phyloP scores from a whole-genome alignment of 2,329 filamentous ascomycete species.

The Xylaria sp. region DNA sequence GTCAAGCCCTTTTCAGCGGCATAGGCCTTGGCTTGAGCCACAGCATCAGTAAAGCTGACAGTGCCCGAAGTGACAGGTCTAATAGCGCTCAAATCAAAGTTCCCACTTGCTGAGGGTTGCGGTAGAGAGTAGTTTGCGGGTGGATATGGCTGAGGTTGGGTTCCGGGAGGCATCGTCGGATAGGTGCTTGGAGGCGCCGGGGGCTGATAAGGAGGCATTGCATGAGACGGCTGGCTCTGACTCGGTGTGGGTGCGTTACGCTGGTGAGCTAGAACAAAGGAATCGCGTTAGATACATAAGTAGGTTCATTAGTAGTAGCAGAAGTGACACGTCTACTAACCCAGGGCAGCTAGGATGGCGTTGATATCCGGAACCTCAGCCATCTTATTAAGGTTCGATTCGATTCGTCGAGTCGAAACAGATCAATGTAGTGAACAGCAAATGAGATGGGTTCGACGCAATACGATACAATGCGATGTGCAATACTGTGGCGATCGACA shows the following conservation, averaged over 20 bases:
- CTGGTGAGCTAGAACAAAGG: conserved; percentile 48
- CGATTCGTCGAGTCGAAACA: not conserved
- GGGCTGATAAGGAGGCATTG: conserved; percentile 42
- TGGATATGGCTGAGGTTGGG: conserved; percentile 46
- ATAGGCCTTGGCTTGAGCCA: conserved; percentile 82
- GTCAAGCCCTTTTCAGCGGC: conserved; percentile 78
- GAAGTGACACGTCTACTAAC: conserved; percentile 42
- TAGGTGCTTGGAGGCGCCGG: conserved; percentile 48
- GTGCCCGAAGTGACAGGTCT: conserved; percentile 80
- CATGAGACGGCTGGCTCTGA: conserved; percentile 48
- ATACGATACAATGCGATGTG: conserved; percentile 13
- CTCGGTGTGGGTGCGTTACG: conserved; percentile 49
- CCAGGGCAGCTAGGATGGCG: conserved; percentile 56
- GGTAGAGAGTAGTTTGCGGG: conserved; percentile 57
- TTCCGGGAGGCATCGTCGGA: conserved; percentile 48
- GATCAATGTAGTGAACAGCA: not conserved
- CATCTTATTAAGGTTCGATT: conserved; percentile 41
- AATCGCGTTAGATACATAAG: conserved; percentile 29
- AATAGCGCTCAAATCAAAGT: conserved; percentile 78
- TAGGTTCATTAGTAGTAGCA: not conserved
- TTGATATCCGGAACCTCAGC: conserved; percentile 50
- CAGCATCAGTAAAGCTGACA: conserved; percentile 81
- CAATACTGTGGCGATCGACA: conserved; percentile 20
- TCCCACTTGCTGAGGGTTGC: conserved; percentile 74
- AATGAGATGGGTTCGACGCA: not conserved